Evolutionary conservation across 352 stramenopile species (phyloP).

Genomic region (Globisporangium alternatum): DNA sequence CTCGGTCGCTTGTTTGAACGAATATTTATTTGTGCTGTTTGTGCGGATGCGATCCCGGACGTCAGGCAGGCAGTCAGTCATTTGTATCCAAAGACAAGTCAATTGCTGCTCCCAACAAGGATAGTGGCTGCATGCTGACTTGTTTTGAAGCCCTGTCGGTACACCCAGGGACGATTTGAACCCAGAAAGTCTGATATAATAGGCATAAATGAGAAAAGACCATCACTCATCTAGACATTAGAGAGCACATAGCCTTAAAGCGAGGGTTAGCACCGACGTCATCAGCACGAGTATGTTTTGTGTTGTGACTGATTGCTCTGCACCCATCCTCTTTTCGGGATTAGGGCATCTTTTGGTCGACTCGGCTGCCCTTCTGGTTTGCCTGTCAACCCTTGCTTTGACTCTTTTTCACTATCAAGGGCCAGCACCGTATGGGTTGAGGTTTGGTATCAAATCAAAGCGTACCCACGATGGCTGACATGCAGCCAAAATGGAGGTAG

Average conservation of each 20-base stretch:
- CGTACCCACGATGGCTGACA: background rate
- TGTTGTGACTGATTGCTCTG: background rate
- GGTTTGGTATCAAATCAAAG: background rate
- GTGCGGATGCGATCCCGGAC: background rate
- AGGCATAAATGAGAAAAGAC: background rate
- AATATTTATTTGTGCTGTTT: background rate
- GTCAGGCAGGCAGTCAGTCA: constrained; percentile 7
- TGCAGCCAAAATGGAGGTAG: background rate
- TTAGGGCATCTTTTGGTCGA: background rate
- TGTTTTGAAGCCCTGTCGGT: constrained; percentile 1
- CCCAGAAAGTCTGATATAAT: background rate
- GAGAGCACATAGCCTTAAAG: background rate
- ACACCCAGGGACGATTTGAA: background rate
- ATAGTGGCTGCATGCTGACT: constrained; percentile 8
- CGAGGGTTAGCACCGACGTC: background rate
- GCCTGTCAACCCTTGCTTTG: background rate
- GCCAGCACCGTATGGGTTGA: background rate
- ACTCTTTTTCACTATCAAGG: background rate
- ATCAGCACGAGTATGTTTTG: background rate
- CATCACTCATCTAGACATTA: background rate
- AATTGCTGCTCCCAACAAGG: constrained; percentile 7
- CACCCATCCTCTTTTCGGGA: background rate
- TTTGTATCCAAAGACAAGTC: constrained; percentile 3
- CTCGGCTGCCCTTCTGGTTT: background rate
- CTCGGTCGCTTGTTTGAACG: no score